Evolutionary conservation across 2,329 filamentous ascomycete species (phyloP), one percentile per base, ranked within the genome.

Genomic region (Coniella vitis): DNA sequence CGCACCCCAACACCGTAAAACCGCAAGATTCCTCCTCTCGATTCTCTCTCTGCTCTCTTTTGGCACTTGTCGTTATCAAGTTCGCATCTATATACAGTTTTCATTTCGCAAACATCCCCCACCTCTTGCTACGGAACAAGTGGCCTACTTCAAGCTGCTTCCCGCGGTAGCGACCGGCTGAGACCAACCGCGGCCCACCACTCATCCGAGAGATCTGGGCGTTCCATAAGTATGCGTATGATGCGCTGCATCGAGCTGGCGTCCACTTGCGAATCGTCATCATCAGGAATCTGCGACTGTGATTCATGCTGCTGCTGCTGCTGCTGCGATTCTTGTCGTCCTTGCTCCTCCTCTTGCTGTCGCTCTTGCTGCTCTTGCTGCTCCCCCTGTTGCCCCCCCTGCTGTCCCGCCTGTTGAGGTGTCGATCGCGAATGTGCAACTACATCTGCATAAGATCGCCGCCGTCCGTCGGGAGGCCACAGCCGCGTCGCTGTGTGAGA

Each of bases 171-270:
- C 13, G 73, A 83, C 54, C 82, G 77, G 59, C 74, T 82, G 55
- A 87, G 73, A 37, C 84, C 84, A 51, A 76, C 83, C 58, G 79
- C 76, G 51, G 79, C 79, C 88, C 88, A 94, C 81, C 85, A 90
- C 55, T 88, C 83, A 53, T 93, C 87, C 0, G 87, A 85, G 47
- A 93, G 84, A 57, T 90, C 86, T 60, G 87, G 78, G 20, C 86
- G 73, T 16, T 78, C 75, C 31, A 83, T 80, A 47, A 94, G 73
- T 38, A 80, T 76, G 56, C 84, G 80, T 32, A 93, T 74, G 40
- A 94, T 84, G 44, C 75, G 74, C 57, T 87, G 83, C 48, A 53
- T 48, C 34, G 48, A 51, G 22, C 48, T 45, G 76, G 90, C 84
- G 39, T 83, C 79, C 1, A 52, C 34, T 50, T 68, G 64, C 8